Conservation (phyloP, 1,139 yeast genomes). For the Hyphopichia fennica region DNA sequence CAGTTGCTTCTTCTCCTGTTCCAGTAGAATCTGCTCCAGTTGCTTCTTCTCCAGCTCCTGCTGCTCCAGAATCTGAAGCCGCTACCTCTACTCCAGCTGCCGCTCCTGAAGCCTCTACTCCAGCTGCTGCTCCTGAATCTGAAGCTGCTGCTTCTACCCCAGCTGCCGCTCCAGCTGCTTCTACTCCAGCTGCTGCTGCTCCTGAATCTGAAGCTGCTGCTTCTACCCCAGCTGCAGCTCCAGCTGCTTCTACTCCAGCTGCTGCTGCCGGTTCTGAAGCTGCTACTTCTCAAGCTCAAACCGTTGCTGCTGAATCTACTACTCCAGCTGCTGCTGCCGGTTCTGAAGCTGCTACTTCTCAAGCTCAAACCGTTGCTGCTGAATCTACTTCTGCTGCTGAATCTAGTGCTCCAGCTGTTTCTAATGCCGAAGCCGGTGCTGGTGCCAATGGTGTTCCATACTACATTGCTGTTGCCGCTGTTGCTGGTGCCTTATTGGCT, state of each 20-base stretch:
- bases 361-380: slow-evolving; percentile 9
- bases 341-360: slow-evolving; percentile 1
- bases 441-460: slow-evolving; percentile 3
- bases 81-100: background rate
- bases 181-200: slow-evolving; percentile 9
- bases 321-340: slow-evolving; percentile 9
- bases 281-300: slow-evolving; percentile 3
- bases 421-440: slow-evolving; percentile 11
- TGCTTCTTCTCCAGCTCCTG: slow-evolving; percentile 6
- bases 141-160: slow-evolving; percentile 13
- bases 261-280: background rate
- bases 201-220: slow-evolving; percentile 11
- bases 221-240: slow-evolving; percentile 7
- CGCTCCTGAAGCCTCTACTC: slow-evolving; percentile 5
- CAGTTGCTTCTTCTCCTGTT: slow-evolving; percentile 8
- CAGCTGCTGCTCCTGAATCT: slow-evolving; percentile 10
- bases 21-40: slow-evolving; percentile 10
- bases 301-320: slow-evolving; percentile 7
- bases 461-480: slow-evolving; percentile 4
- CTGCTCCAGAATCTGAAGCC: slow-evolving; percentile 9
- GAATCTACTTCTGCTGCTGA: slow-evolving; percentile 4
- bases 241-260: slow-evolving; percentile 6
- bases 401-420: slow-evolving; percentile 7
- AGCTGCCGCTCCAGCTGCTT: slow-evolving; percentile 11
- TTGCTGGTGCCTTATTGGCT: slow-evolving; percentile 7